Base-by-base conservation (phyloP, 257 asterid species). In the Datura wrightii region DNA sequence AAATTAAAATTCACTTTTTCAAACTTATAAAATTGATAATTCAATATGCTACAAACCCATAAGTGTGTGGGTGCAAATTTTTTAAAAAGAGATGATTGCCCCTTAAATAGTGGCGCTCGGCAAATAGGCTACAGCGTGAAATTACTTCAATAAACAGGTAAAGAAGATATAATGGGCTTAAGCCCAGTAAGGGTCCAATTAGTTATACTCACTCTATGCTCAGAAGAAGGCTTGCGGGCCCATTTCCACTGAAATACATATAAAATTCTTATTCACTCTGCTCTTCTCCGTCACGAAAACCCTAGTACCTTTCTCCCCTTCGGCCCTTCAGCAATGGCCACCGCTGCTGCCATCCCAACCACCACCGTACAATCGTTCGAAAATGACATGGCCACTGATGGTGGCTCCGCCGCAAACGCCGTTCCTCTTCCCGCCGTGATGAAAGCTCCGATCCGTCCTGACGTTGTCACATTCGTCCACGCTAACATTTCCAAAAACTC, bases 261-360 rank as follows among this genome's bases (percentile, higher is more conserved):
- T 63, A 63, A 63, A 63, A 62, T 24, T 31, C 42, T 63, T 2
- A 37, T 0, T 0, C 3, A 11, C 54, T 56, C 59, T 72, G 69
- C 10, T 31, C 44, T 36, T 6, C 53, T 24, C 44, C 59, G 5
- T 78, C 6, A 63, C 56, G 19, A 6, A 41, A 3, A 13, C 69
- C 55, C 19, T 4, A 18, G 8, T 50, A 15, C 9, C 76, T 16
- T 34, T 34, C 76, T 18, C 11, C 41, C 56, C 31, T 24, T 24
- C 31, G 31, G 31, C 31, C 31, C 41, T 31, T 42, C 52, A 74
- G 78, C 87, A 84, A 94, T 87, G 91, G 91, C 91, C 18, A 83
- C 97, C 41, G 96, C 97, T 82, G 96, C 98, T 44, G 95, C 91
- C 6, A 95, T 96, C 15, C 97, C 97, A 0, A 91, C 91, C 34